Evolutionary conservation across 331 rosid genomes (phyloP).

Genomic region (Dryas integrifolia): DNA sequence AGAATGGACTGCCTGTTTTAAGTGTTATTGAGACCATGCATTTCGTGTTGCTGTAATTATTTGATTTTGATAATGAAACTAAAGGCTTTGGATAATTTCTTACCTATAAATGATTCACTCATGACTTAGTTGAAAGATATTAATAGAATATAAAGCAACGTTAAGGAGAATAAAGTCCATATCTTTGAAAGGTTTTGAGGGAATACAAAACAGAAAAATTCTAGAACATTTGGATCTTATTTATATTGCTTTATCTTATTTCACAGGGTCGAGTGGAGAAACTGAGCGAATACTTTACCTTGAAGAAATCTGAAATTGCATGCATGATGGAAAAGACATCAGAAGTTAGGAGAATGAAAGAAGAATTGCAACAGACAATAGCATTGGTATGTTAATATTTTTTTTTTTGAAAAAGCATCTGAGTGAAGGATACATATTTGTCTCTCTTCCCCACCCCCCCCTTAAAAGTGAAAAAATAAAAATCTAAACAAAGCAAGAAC

Average conservation of each 20-base stretch:
- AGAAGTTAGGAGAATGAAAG: constrained; percentile 67
- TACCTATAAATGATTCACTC: neutral
- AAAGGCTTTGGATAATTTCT: neutral
- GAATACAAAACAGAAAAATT: neutral
- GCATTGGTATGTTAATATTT: constrained; percentile 53
- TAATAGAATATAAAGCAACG: neutral
- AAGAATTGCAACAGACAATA: constrained; percentile 48
- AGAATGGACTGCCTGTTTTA: too few relatives aligned
- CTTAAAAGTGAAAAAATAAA: neutral
- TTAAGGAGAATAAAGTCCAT: neutral
- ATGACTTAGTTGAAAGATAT: neutral
- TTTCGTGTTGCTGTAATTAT: neutral
- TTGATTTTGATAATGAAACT: neutral
- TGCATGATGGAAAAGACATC: constrained; percentile 63
- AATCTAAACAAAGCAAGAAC: neutral
- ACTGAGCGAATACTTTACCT: constrained; percentile 37
- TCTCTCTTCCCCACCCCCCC: neutral
- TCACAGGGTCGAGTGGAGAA: constrained; percentile 51
- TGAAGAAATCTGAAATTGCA: constrained; percentile 57
- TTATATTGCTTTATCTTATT: constrained; percentile 26
- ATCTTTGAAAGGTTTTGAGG: neutral
- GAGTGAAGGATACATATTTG: neutral
- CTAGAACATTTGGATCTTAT: neutral
- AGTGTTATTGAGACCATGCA: too few relatives aligned
- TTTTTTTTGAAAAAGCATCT: neutral